Evolutionary conservation across 2,329 filamentous ascomycete species (phyloP), one percentile per base, ranked within the genome.

Genomic region (Penicillium psychrosexuale): DNA sequence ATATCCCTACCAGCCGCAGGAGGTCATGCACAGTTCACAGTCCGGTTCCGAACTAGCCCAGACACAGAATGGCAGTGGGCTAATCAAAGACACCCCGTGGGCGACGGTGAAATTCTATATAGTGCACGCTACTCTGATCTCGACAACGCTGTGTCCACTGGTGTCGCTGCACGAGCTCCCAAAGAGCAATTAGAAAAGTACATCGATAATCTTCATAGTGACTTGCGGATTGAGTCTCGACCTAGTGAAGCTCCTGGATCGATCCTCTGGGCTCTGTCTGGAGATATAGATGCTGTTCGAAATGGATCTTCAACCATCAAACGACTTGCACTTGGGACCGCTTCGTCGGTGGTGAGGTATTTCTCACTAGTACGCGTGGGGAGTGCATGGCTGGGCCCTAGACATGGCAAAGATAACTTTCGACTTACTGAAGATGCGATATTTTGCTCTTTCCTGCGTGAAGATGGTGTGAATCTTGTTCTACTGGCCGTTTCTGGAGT

Each of bases 361-460:
- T 93, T 96, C 69, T 85, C 90, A 8, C 75, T 96, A 12, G 86
- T 95, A 5, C 84, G 91, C 17, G 78, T 90, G 3, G 94, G 87
- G 84, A 82, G 82, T 33, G 88, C 91, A 1, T 97, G 93, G 93
- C 77, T 96, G 11, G 90, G 88, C 8, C 93, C 93, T n/a, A 80
- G 91, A 37, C 92, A 97, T 69, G 92, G 92, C 12, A 85, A 82
- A 58, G 72, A 77, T 3, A 75, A 75, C 0, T 88, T 96, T 53
- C 75, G 77, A 5, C 77, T 92, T 5, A 87, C 91, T 57, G 89
- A 91, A 63, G 89, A 95, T 65, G 90, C 85, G 1, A 74, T 97
- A 2, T 69, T 96, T 17, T 85, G 87, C 55, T 89, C 90, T 0
- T 96, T 97, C 63, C 76, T 96, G 22, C 86, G 84, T 24, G 71